A percentile compares a stretch with the other conserved stretches of the same genome.
Conservation (phyloP, 169 alveolate species). For the Cryptosporidium andersoni region DNA sequence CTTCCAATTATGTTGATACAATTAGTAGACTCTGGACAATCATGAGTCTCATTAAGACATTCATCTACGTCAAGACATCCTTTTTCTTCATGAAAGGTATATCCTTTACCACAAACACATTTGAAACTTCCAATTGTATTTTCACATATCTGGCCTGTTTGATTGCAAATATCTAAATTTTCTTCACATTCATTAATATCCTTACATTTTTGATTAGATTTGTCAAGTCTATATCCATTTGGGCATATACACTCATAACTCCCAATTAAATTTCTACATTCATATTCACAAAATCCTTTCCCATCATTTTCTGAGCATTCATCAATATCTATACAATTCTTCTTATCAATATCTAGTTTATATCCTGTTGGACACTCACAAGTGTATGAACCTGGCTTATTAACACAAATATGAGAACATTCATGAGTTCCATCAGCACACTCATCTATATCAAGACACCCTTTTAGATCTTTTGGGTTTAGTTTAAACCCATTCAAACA, state of each 20-base stretch:
- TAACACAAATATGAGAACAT: constrained; percentile 74
- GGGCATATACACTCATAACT: constrained; percentile 65
- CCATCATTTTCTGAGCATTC: constrained; percentile 72
- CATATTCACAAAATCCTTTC: constrained; percentile 45
- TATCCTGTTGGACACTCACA: constrained; percentile 76
- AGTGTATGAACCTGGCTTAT: constrained; percentile 74
- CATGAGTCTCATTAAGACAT: constrained; percentile 43
- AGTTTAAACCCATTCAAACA: constrained; percentile 45
- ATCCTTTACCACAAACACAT: constrained; percentile 74
- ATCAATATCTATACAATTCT: constrained; percentile 73
- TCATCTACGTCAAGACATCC: constrained; percentile 74
- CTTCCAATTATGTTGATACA: constrained; percentile 73
- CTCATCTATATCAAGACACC: constrained; percentile 75
- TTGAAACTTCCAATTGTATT: constrained; percentile 74
- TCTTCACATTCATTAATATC: constrained; percentile 76
- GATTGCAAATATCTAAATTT: constrained; percentile 19
- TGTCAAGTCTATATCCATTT: constrained; percentile 57
- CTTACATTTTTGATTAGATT: constrained; percentile 60
- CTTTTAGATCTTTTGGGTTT: constrained; percentile 33
- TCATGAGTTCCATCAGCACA: constrained; percentile 68
- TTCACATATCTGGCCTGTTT: constrained; percentile 71
- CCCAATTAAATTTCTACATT: constrained; percentile 52
- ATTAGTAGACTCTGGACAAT: constrained; percentile 19
- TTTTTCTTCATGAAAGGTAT: constrained; percentile 21
- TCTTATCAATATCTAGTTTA: constrained; percentile 33